Evolutionary conservation across 2,329 filamentous ascomycete genomes (phyloP).

Genomic region (Dactylonectria macrodidyma): DNA sequence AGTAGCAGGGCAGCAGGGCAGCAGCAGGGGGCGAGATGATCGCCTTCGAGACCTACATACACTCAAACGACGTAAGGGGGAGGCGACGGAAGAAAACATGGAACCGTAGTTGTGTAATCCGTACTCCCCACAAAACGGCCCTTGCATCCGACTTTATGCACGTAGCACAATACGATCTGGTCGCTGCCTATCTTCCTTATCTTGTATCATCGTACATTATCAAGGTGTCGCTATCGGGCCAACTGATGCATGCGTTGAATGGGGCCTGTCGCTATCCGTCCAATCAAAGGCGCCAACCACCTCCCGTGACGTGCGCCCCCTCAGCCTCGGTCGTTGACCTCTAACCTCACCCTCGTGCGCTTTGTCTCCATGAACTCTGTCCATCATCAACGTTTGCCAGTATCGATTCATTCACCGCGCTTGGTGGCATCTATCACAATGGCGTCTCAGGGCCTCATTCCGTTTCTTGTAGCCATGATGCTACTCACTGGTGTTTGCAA

Average conservation of each 20-base stretch:
- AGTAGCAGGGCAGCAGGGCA: background rate
- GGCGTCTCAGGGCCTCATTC: slow-evolving; percentile 80
- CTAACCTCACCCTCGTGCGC: slow-evolving; percentile 7
- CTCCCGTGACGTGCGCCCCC: slow-evolving; percentile 25
- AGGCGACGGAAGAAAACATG: background rate
- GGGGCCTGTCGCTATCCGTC: background rate
- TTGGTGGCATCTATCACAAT: slow-evolving; percentile 61
- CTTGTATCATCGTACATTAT: background rate
- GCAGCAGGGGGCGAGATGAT: slow-evolving; percentile 4
- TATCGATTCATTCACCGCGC: slow-evolving; percentile 17
- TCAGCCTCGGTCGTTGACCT: slow-evolving; percentile 15
- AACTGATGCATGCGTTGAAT: background rate
- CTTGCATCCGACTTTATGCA: background rate
- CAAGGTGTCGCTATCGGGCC: background rate
- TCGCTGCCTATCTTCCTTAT: slow-evolving; percentile 10
- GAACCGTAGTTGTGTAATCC: too few relatives aligned
- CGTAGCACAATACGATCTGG: background rate
- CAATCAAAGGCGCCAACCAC: slow-evolving; percentile 12
- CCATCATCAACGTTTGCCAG: slow-evolving; percentile 19
- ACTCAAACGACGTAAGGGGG: background rate
- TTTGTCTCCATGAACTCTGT: background rate
- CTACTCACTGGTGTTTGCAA: slow-evolving; percentile 96
- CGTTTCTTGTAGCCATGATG: slow-evolving; percentile 96
- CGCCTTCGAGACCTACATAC: background rate
- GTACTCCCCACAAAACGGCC: background rate